A percentile compares a stretch with the other conserved stretches of the same genome.
Conservation (phyloP, 768 basidiomycete species). For the Cystobasidiopsis lactophilus region DNA sequence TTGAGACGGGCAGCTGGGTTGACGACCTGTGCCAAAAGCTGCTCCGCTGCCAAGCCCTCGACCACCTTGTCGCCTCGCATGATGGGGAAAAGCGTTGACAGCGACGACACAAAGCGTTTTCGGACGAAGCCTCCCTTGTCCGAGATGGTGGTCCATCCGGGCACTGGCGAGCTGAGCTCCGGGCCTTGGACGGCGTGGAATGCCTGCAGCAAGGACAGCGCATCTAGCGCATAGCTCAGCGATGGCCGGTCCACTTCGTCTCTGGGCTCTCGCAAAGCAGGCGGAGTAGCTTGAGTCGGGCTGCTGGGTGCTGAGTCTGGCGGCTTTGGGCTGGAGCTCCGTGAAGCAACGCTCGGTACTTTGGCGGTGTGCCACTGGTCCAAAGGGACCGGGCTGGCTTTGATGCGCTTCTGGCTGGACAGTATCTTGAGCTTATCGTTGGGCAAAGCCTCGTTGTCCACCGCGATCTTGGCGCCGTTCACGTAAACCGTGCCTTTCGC, state of each 20-base stretch:
- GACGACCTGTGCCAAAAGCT: slow-evolving; percentile 50
- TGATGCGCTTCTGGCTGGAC: slow-evolving; percentile 61
- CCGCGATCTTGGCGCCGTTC: slow-evolving; percentile 60
- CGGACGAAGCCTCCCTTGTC: slow-evolving; percentile 54
- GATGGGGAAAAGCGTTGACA: slow-evolving; percentile 61
- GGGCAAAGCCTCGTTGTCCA: slow-evolving; percentile 72
- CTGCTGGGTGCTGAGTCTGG: neutral
- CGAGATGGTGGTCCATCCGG: slow-evolving; percentile 53
- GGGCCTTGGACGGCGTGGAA: slow-evolving; percentile 35
- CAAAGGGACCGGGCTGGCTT: slow-evolving; percentile 64
- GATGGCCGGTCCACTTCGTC: slow-evolving; percentile 27
- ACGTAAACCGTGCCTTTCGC: slow-evolving; percentile 69
- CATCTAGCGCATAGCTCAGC: slow-evolving; percentile 61
- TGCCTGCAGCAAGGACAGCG: slow-evolving; percentile 54
- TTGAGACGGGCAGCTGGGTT: slow-evolving; percentile 48
- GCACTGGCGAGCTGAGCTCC: slow-evolving; percentile 29
- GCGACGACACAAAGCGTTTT: slow-evolving; percentile 48
- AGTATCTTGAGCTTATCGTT: slow-evolving; percentile 68
- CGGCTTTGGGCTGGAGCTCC: slow-evolving; percentile 14
- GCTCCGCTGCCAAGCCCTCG: slow-evolving; percentile 80
- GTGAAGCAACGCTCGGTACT: slow-evolving; percentile 4
- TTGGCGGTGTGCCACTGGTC: no score
- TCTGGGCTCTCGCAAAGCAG: neutral
- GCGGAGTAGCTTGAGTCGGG: neutral
- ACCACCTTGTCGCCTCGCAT: slow-evolving; percentile 77